These are phyloP conservation scores for Zygotorulaspora mrakii DNA, from an alignment of 1,139 yeast genomes.

Conservation along the genomic window DNA sequence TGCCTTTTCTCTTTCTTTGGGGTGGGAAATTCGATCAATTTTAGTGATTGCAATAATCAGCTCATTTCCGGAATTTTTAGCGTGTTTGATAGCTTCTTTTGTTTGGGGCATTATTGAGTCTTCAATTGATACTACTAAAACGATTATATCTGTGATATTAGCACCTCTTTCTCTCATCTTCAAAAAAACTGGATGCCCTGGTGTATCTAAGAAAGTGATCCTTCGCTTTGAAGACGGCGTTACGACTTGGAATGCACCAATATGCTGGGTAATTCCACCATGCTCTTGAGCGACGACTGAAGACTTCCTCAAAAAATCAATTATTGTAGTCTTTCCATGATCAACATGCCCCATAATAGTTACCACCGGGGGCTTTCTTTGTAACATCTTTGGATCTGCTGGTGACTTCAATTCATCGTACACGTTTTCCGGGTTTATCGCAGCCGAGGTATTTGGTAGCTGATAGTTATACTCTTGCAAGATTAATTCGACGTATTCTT, in stretches of 20 bases:
- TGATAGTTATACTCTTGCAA: slow-evolving; percentile 87
- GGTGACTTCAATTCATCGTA: slow-evolving; percentile 44
- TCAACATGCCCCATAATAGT: slow-evolving; percentile 99
- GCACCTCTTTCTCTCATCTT: slow-evolving; percentile 98
- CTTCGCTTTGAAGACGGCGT: slow-evolving; percentile 69
- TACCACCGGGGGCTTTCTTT: slow-evolving; percentile 85
- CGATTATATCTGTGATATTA: slow-evolving; percentile 83
- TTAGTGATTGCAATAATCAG: slow-evolving; percentile 89
- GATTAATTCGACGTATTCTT: slow-evolving; percentile 77
- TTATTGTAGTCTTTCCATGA: slow-evolving; percentile 93
- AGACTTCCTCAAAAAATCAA: slow-evolving; percentile 80
- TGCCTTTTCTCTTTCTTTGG: slow-evolving; percentile 41
- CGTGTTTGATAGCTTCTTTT: slow-evolving; percentile 90
- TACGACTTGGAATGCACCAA: slow-evolving; percentile 89
- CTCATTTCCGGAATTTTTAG: slow-evolving; percentile 71
- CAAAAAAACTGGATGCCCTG: slow-evolving; percentile 96
- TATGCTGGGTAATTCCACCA: slow-evolving; percentile 98
- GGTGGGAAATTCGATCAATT: slow-evolving; percentile 76
- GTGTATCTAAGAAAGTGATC: slow-evolving; percentile 92
- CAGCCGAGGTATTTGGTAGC: slow-evolving; percentile 40
- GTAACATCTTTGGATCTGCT: slow-evolving; percentile 44
- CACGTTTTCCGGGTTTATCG: slow-evolving; percentile 46
- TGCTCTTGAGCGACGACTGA: slow-evolving; percentile 79
- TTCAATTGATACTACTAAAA: slow-evolving; percentile 95
- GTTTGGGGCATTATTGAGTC: slow-evolving; percentile 99